Conservation (phyloP, 192 early-diverging fungal species). For the Pilaira anomala region DNA sequence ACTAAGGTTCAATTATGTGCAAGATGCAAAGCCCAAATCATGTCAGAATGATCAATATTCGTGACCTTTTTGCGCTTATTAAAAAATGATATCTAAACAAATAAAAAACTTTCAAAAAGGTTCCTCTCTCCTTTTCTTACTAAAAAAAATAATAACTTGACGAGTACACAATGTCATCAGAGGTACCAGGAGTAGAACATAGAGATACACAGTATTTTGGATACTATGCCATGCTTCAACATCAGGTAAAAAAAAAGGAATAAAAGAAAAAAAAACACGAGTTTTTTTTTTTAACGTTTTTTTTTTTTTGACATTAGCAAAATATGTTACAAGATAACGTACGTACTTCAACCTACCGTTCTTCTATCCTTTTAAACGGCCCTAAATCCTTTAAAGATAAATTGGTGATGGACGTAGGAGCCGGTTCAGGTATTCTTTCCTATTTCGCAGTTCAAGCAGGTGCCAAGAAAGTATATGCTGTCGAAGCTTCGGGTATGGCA, state of each 20-base stretch:
- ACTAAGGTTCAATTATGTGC: too few species aligned
- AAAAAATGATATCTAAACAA: too few species aligned
- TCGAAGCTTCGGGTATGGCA: conserved; percentile 96
- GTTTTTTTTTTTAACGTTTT: neutral
- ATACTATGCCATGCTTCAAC: conserved; percentile 82
- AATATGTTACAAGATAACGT: conserved; percentile 98
- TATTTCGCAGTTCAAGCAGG: conserved; percentile 96
- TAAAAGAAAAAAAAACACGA: neutral
- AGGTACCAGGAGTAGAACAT: conserved; percentile 43
- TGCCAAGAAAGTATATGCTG: conserved; percentile 89
- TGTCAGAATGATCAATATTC: too few species aligned
- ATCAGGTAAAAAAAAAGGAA: conserved; percentile 54
- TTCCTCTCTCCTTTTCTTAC: neutral
- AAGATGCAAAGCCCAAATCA: too few species aligned
- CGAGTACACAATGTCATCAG: conserved; percentile 33
- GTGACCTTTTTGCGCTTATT: too few species aligned
- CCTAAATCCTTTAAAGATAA: conserved; percentile 73
- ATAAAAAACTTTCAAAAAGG: too few species aligned
- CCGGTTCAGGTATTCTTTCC: conserved; percentile 91
- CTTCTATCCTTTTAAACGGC: conserved; percentile 83
- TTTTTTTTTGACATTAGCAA: conserved; percentile 58
- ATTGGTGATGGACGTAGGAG: conserved; percentile 91
- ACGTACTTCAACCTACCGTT: conserved; percentile 91
- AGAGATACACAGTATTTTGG: conserved; percentile 71
- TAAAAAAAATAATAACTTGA: neutral